Conservation (phyloP, 116 monocot genomes). For the Phalaenopsis hybrid region DNA sequence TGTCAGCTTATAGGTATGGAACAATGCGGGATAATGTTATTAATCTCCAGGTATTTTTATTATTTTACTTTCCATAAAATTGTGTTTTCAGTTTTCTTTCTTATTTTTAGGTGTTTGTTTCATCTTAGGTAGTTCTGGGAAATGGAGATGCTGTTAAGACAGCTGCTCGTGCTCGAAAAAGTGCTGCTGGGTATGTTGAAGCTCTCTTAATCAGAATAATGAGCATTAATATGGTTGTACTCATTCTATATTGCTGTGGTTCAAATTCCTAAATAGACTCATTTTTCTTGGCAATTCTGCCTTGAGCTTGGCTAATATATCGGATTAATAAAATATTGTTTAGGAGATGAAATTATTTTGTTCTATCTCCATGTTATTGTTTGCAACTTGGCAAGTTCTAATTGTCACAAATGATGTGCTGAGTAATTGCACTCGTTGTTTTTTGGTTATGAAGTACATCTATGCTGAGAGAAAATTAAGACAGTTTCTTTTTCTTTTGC, state of each 20-base stretch:
- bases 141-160: slow-evolving; percentile 93
- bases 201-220: slow-evolving; percentile 5
- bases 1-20: slow-evolving; percentile 84
- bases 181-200: slow-evolving; percentile 76
- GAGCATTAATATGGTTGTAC: neutral
- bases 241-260: neutral
- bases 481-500: neutral
- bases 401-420: neutral
- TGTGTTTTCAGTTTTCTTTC: slow-evolving; percentile 2
- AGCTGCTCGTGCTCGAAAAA: slow-evolving; percentile 88
- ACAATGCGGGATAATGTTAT: slow-evolving; percentile 99
- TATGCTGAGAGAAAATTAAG: neutral
- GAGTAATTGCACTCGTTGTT: neutral
- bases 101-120: neutral
- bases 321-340: neutral
- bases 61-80: neutral
- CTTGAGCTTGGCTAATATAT: neutral
- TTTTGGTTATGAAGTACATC: neutral
- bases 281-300: neutral
- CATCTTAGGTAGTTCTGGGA: slow-evolving; percentile 75
- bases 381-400: neutral
- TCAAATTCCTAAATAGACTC: neutral
- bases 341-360: slow-evolving; percentile 1
- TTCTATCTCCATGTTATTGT: neutral
- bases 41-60: slow-evolving; percentile 56